phyloP scores from a whole-genome alignment of 2,329 filamentous ascomycete species.

The Colletotrichum sp. region DNA sequence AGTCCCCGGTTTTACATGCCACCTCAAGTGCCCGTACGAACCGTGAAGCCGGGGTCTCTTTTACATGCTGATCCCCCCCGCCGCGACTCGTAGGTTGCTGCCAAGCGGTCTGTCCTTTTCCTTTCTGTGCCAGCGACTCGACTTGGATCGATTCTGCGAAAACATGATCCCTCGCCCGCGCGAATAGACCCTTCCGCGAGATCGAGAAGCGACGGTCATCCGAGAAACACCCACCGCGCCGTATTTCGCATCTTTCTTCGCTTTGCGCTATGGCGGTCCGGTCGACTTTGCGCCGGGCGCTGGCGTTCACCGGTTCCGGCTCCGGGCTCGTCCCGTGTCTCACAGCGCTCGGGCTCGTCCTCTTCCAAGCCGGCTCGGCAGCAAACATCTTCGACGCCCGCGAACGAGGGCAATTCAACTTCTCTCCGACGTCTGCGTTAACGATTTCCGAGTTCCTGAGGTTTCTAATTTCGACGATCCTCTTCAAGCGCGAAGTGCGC shows the following conservation, averaged over 20 bases:
- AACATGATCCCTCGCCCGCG: background rate
- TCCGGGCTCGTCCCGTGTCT: constrained; percentile 19
- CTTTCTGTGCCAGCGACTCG: background rate
- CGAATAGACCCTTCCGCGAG: background rate
- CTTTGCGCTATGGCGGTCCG: background rate
- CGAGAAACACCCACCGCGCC: background rate
- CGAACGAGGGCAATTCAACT: constrained; percentile 27
- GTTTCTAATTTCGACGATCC: constrained; percentile 28
- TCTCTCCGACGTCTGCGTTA: constrained; percentile 33
- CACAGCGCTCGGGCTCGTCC: constrained; percentile 36
- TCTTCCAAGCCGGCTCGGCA: constrained; percentile 36
- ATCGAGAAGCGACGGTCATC: background rate
- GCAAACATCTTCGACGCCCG: constrained; percentile 34
- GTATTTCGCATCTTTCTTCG: background rate
- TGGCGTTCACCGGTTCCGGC: constrained; percentile 6
- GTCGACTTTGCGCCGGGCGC: background rate
- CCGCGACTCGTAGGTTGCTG: background rate
- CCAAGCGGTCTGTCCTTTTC: background rate
- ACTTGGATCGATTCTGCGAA: background rate
- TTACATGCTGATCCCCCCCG: background rate
- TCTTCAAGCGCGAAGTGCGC: constrained; percentile 28
- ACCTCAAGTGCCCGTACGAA: background rate
- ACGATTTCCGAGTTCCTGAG: constrained; percentile 33
- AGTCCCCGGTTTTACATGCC: background rate
- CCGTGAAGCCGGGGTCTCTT: background rate